Evolutionary conservation across 805 yeast genomes (phyloP).

Genomic region (Sugiyamaella chiloensis): DNA sequence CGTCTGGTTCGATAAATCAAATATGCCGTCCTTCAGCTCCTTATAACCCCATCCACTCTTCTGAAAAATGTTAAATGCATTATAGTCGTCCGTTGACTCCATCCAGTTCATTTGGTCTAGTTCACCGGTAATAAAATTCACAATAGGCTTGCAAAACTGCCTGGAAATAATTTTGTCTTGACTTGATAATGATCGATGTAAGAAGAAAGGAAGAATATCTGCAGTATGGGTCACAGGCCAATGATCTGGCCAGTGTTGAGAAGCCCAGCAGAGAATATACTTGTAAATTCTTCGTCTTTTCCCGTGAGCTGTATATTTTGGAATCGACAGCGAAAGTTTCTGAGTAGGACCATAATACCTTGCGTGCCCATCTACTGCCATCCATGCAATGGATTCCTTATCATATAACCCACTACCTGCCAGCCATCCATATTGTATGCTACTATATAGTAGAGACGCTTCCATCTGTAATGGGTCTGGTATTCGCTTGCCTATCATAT

Average conservation of each 20-base stretch:
- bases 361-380: constrained; percentile 9
- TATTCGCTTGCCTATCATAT: neutral
- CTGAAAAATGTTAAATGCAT: too few species aligned
- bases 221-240: constrained; percentile 11
- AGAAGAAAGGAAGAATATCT: constrained; percentile 5
- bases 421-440: neutral
- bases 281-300: neutral
- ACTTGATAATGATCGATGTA: neutral
- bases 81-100: neutral
- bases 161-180: neutral
- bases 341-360: constrained; percentile 7
- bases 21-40: neutral
- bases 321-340: neutral
- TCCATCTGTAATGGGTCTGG: neutral
- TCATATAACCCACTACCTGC: neutral
- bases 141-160: neutral
- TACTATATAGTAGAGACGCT: neutral
- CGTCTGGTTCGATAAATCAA: neutral
- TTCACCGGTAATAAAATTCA: neutral
- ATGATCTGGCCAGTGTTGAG: constrained; percentile 3
- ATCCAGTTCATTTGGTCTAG: neutral
- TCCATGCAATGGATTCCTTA: neutral
- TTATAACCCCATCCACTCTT: neutral
- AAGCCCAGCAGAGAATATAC: constrained; percentile 3
- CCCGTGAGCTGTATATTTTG: neutral